Percentiles rank a stretch among this genome's conserved stretches.
phyloP scores from a whole-genome alignment of 2,329 filamentous ascomycete species.

The Botryotinia convoluta region DNA sequence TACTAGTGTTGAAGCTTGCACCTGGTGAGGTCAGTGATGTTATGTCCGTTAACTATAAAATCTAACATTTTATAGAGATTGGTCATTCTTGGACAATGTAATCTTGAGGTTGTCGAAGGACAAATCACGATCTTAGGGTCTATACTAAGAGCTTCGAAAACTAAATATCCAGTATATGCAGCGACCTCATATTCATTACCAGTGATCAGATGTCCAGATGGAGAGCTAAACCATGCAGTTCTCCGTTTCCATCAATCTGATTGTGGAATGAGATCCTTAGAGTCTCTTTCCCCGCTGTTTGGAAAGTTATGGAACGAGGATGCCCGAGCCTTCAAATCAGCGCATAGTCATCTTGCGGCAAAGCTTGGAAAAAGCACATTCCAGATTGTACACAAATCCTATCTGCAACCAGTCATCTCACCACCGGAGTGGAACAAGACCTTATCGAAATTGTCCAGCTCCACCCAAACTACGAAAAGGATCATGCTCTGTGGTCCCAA shows the following conservation, averaged over 20 bases:
- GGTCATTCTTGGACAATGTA: conserved; percentile 65
- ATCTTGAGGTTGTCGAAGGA: conserved; percentile 59
- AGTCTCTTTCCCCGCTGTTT: conserved; percentile 63
- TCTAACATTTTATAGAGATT: conserved; percentile 49
- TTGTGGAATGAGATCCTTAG: conserved; percentile 51
- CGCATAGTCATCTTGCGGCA: conserved; percentile 21
- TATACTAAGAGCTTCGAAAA: conserved; percentile 50
- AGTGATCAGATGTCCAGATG: conserved; percentile 52
- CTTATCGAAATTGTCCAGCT: conserved; percentile 33
- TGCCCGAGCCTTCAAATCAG: conserved; percentile 27
- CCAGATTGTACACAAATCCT: conserved; percentile 51
- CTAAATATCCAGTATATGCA: conserved; percentile 58
- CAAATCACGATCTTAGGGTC: conserved; percentile 65
- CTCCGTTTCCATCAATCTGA: conserved; percentile 53
- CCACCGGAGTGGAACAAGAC: conserved; percentile 59
- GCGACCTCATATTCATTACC: conserved; percentile 69
- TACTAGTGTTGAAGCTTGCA: conserved; percentile 44
- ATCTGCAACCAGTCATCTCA: conserved; percentile 54
- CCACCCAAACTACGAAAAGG: conserved; percentile 40
- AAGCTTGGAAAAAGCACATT: conserved; percentile 42
- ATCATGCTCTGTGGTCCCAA: conserved; percentile 68
- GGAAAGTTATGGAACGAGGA: conserved; percentile 61
- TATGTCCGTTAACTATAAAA: background rate
- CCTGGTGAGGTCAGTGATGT: conserved; percentile 48
- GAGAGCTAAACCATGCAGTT: conserved; percentile 51